Base-by-base conservation (phyloP, 257 asterid genomes). In the Nicotiana otophora region DNA sequence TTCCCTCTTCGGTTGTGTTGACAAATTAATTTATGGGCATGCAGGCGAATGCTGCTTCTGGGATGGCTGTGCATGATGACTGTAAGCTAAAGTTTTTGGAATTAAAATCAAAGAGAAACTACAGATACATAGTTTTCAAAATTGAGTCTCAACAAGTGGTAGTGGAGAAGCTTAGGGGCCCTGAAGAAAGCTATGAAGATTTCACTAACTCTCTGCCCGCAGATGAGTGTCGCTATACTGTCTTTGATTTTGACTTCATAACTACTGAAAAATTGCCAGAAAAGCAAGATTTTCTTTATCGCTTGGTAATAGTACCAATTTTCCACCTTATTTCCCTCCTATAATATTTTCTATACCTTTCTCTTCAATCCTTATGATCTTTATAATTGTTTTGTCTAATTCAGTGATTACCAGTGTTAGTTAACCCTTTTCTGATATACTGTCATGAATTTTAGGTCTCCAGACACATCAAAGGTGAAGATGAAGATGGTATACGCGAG, bases 21-120 rank as follows among this genome's bases (percentile, higher is more conserved):
- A 33, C 36, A 33, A 33, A 33, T 4, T 33, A 34, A 34, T 34
- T 34, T 34, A 34, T 34, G 39, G 39, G 39, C 7, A 7, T 2
- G 34, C 60, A 72, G 79, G 79, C 61, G 7, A 72, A 72, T 72
- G 79, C 39, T 46, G 79, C 79, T 11, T 72, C 79, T 46, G 79
- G 79, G 1, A 72, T 72, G 79, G 79, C 62, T 46, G 39, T 72
- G 61, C 61, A 46, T 46, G 62, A 72, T 2, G 79, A 72, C 0
- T 72, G 79, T 48, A 72, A 72, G 79, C 8, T 72, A 14, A 72
- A 12, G 2, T 72, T 72, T 46, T 72, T 72, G 39, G 79, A 72
- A 23, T 11, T 72, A 23, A 72, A 72, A 48, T 3, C 79, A 23
- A 72, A 72, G 61, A 72, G 79, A 23, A 46, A 3, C 8, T 46